Evolutionary conservation across 805 yeast species (phyloP).

Genomic region (Metschnikowia borealis): DNA sequence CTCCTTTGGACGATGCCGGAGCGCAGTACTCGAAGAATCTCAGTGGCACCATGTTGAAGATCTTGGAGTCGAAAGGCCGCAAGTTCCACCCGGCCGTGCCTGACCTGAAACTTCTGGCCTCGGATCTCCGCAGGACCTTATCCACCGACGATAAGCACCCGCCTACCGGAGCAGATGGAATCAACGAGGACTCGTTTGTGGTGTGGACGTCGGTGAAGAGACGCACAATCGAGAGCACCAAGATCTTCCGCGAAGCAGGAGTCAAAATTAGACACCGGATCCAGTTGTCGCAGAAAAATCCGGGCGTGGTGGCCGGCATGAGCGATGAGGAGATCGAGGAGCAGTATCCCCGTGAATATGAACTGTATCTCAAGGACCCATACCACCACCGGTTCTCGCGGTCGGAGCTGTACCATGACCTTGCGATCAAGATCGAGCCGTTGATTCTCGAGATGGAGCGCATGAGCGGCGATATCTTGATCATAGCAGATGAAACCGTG

Average conservation of each 20-base stretch:
- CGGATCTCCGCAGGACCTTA: slow-evolving; percentile 12
- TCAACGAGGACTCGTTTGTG: slow-evolving; percentile 57
- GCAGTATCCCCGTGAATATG: slow-evolving; percentile 66
- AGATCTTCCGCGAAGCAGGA: slow-evolving; percentile 58
- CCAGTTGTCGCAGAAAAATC: slow-evolving; percentile 82
- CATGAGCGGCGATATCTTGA: slow-evolving; percentile 78
- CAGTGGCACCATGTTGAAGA: slow-evolving; percentile 49
- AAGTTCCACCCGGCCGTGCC: not conserved
- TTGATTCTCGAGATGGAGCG: slow-evolving; percentile 90
- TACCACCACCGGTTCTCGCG: slow-evolving; percentile 91
- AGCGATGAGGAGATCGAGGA: slow-evolving; percentile 53
- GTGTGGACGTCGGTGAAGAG: slow-evolving; percentile 96
- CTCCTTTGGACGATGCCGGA: slow-evolving; percentile 76
- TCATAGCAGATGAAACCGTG: slow-evolving; percentile 91
- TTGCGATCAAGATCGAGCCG: slow-evolving; percentile 93
- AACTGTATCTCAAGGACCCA: slow-evolving; percentile 67
- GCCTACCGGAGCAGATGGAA: slow-evolving; percentile 52
- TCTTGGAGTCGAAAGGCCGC: slow-evolving; percentile 34
- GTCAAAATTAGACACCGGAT: slow-evolving; percentile 70
- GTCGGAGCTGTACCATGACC: slow-evolving; percentile 93
- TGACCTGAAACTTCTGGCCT: not conserved
- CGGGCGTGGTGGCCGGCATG: slow-evolving; percentile 79
- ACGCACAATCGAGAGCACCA: slow-evolving; percentile 78
- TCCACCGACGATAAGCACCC: slow-evolving; percentile 40
- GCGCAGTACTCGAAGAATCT: slow-evolving; percentile 60